phyloP scores from a whole-genome alignment of 73 alveolate species.

The Paramecium primaurelia region DNA sequence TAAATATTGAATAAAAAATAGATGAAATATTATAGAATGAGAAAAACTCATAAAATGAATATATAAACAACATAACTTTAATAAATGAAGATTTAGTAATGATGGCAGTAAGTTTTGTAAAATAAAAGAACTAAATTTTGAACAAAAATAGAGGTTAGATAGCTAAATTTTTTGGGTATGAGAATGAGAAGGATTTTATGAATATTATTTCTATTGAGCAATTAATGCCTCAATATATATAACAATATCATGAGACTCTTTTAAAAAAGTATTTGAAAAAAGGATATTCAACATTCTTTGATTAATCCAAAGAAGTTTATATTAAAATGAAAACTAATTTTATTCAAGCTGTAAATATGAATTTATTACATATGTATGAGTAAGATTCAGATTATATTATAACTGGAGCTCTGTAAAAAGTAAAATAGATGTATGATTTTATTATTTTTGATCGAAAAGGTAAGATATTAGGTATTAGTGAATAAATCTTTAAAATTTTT shows the following conservation, averaged over 20 bases:
- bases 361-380: not conserved
- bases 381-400: not conserved
- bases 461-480: not conserved
- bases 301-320: not conserved
- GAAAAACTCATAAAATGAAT: not conserved
- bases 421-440: not conserved
- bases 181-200: not conserved
- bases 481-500: not conserved
- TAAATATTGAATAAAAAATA: not conserved
- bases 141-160: not conserved
- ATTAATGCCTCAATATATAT: not conserved
- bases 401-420: not conserved
- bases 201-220: not conserved
- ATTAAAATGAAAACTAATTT: not conserved
- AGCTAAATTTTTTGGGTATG: slow-evolving; percentile 4
- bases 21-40: not conserved
- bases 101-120: not conserved
- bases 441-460: not conserved
- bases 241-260: not conserved
- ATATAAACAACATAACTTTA: not conserved
- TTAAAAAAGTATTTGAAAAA: not conserved
- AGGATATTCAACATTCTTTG: not conserved
- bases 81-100: not conserved
- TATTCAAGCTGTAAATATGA: not conserved
- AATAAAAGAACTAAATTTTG: not conserved